Conservation (phyloP, 345 rosid genomes). For the Corchorus capsularis region DNA sequence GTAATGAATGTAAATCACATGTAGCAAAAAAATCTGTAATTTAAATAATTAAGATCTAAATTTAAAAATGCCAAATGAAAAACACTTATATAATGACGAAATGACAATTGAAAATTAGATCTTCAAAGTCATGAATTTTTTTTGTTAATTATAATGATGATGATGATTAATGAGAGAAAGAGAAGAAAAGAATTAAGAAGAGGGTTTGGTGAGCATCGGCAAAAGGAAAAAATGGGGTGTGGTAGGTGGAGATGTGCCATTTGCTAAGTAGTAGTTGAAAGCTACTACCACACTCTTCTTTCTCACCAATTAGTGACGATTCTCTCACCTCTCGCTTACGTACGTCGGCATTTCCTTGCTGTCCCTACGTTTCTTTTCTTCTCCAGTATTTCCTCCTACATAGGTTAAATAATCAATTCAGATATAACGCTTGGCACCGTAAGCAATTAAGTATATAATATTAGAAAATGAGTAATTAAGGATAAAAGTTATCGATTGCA, state of each 20-base stretch:
- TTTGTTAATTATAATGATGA: not conserved
- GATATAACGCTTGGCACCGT: no score
- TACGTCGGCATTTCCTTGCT: slow-evolving; percentile 21
- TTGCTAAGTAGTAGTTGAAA: slow-evolving; percentile 18
- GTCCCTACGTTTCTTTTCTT: not conserved
- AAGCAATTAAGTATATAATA: no score
- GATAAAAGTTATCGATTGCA: no score
- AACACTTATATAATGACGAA: no score
- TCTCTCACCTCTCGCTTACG: slow-evolving; percentile 15
- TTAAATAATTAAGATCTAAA: no score
- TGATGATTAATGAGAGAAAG: not conserved
- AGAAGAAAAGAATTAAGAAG: not conserved
- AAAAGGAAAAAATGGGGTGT: not conserved
- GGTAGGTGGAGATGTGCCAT: slow-evolving; percentile 33
- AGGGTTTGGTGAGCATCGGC: slow-evolving; percentile 30
- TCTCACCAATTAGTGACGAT: not conserved
- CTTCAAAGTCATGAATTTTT: not conserved
- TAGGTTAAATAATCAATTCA: no score
- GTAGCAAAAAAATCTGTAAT: no score
- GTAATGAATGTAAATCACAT: no score
- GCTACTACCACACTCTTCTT: not conserved
- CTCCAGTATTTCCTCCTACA: no score
- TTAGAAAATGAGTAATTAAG: no score
- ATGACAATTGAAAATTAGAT: not conserved
- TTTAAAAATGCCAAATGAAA: no score